Evolutionary conservation across 345 rosid species (phyloP).

Genomic region (Dovyalis caffra): DNA sequence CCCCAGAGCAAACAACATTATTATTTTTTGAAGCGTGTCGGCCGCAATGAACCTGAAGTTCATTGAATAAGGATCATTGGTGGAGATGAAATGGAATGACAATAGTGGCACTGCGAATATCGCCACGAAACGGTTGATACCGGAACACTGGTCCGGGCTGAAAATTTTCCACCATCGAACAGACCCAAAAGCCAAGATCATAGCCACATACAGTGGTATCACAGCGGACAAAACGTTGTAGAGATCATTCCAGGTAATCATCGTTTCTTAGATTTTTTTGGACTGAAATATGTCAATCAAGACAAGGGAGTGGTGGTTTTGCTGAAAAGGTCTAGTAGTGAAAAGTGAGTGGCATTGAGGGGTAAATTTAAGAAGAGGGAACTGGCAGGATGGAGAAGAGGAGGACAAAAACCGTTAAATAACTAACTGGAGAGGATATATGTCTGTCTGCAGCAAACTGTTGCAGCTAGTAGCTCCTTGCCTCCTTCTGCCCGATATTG

Average conservation of each 20-base stretch:
- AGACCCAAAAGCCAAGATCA: slow-evolving; percentile 33
- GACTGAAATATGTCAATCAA: background rate
- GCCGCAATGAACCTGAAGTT: slow-evolving; percentile 34
- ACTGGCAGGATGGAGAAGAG: slow-evolving; percentile 6
- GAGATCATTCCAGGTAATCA: slow-evolving; percentile 24
- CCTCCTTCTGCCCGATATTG: background rate
- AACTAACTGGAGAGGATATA: slow-evolving; percentile 11
- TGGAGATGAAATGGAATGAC: slow-evolving; percentile 27
- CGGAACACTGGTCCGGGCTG: slow-evolving; percentile 35
- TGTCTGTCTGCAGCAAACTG: background rate
- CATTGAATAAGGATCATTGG: slow-evolving; percentile 26
- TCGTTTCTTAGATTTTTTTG: background rate
- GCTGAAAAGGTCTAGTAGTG: background rate
- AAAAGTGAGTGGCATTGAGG: background rate
- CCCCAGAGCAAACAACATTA: slow-evolving; percentile 21
- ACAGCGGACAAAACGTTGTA: slow-evolving; percentile 33
- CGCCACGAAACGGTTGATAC: slow-evolving; percentile 39
- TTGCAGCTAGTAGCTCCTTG: background rate
- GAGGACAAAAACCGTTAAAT: slow-evolving; percentile 13
- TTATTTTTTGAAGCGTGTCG: slow-evolving; percentile 36
- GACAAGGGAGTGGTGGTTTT: background rate
- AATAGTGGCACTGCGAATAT: slow-evolving; percentile 33
- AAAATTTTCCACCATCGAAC: slow-evolving; percentile 40
- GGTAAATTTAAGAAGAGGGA: background rate
- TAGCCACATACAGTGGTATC: slow-evolving; percentile 34